These are phyloP conservation scores for Delitschia confertaspora DNA, from an alignment of 495 filamentous ascomycete genomes.

Conservation along the genomic window DNA sequence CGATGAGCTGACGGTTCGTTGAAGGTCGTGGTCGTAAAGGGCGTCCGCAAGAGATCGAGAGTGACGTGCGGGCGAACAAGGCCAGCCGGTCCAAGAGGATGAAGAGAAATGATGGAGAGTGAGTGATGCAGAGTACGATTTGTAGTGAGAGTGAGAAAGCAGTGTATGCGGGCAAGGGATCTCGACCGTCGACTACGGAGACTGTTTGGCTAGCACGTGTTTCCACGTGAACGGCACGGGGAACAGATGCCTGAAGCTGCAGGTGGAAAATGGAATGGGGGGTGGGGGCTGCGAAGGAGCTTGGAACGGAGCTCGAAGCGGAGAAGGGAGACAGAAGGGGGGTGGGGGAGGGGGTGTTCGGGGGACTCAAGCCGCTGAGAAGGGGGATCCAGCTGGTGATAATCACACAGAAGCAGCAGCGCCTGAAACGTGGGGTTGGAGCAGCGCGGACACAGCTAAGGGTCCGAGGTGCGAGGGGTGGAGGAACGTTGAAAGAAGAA, in stretches of 20 bases:
- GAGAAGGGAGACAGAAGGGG: neutral
- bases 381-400: neutral
- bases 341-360: neutral
- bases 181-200: neutral
- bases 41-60: too few relatives aligned
- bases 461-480: too few relatives aligned
- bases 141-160: neutral
- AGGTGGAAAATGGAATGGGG: neutral
- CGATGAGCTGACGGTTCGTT: too few relatives aligned
- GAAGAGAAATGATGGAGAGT: neutral
- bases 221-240: conserved; percentile 7
- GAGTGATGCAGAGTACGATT: neutral
- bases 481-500: too few relatives aligned
- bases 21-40: too few relatives aligned
- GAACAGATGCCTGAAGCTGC: neutral
- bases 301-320: neutral
- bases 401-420: neutral
- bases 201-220: conserved; percentile 7
- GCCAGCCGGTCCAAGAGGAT: neutral
- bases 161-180: neutral
- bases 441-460: too few relatives aligned
- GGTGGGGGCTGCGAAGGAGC: neutral
- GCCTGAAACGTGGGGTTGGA: neutral
- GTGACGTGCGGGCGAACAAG: neutral
- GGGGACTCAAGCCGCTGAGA: neutral